Evolutionary conservation across 192 early-diverging fungal species (phyloP).

Genomic region (Backusella tuberculispora): DNA sequence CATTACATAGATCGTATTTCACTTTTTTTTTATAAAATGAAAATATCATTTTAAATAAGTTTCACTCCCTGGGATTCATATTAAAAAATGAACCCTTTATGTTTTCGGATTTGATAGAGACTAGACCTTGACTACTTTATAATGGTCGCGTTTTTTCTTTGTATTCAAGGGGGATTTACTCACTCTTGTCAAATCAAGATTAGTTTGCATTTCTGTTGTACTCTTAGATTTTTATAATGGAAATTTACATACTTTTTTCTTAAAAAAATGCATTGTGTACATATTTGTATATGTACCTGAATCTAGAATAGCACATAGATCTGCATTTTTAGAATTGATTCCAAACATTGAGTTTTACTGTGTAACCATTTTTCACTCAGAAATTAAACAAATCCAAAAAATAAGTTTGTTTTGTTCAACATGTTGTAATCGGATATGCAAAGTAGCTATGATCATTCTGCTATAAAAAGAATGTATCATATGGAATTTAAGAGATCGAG

Average conservation of each 20-base stretch:
- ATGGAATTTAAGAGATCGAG: neutral
- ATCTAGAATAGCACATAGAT: no score
- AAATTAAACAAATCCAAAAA: neutral
- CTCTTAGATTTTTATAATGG: neutral
- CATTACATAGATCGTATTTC: neutral
- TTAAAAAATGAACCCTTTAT: neutral
- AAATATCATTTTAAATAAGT: neutral
- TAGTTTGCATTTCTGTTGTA: conserved; percentile 3
- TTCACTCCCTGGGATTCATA: neutral
- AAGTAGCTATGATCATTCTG: neutral
- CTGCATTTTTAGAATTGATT: neutral
- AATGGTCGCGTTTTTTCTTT: neutral
- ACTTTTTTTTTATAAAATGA: neutral
- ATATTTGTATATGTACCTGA: no score
- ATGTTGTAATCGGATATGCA: conserved; percentile 7
- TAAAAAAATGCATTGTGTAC: neutral
- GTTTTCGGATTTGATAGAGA: conserved; percentile 1
- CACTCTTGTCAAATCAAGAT: neutral
- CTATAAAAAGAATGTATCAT: neutral
- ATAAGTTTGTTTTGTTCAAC: neutral
- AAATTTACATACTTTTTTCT: neutral
- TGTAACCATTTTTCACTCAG: neutral
- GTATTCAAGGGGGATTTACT: neutral
- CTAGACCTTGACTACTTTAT: neutral
- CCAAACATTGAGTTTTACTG: neutral